Conservation (phyloP, 176 grass and related monocot genomes). For the Hyparrhenia diplandra region DNA sequence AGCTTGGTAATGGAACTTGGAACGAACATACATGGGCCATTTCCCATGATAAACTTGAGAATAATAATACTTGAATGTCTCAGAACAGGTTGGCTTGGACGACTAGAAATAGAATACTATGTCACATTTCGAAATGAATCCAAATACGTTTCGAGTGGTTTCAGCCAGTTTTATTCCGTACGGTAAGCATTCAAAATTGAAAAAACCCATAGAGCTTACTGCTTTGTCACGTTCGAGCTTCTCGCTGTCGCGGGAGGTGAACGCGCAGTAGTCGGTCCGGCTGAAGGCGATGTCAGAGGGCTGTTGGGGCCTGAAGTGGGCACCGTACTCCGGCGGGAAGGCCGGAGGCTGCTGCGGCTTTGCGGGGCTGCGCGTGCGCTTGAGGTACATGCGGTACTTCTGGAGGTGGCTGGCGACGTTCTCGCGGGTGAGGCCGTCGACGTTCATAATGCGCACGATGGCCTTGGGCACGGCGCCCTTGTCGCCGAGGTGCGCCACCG, state of each 20-base stretch:
- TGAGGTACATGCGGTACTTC: slow-evolving; percentile 95
- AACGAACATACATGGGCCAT: not conserved
- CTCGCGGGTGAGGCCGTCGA: slow-evolving; percentile 90
- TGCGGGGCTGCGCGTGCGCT: slow-evolving; percentile 29
- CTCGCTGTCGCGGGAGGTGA: slow-evolving; percentile 5
- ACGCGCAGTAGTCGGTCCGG: not conserved
- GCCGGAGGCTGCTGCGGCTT: not conserved
- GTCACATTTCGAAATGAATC: not conserved
- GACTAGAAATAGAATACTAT: too few species aligned
- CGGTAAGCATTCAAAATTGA: not conserved
- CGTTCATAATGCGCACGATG: slow-evolving; percentile 93
- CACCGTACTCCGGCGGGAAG: not conserved
- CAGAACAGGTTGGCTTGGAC: not conserved
- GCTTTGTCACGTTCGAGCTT: not conserved
- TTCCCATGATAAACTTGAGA: too few species aligned
- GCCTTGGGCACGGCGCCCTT: slow-evolving; percentile 90
- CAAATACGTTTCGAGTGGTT: not conserved
- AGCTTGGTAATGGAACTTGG: not conserved
- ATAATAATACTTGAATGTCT: slow-evolving; percentile 3
- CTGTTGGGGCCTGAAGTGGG: not conserved
- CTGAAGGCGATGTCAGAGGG: not conserved
- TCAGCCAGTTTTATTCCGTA: not conserved
- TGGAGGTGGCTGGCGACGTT: slow-evolving; percentile 99
- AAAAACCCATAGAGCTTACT: slow-evolving; percentile 11
- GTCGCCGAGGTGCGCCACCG: slow-evolving; percentile 70